Evolutionary conservation across 1,284 basidiomycete species (phyloP), one percentile per base, ranked within the genome.

Genomic region (Melampsora americana): DNA sequence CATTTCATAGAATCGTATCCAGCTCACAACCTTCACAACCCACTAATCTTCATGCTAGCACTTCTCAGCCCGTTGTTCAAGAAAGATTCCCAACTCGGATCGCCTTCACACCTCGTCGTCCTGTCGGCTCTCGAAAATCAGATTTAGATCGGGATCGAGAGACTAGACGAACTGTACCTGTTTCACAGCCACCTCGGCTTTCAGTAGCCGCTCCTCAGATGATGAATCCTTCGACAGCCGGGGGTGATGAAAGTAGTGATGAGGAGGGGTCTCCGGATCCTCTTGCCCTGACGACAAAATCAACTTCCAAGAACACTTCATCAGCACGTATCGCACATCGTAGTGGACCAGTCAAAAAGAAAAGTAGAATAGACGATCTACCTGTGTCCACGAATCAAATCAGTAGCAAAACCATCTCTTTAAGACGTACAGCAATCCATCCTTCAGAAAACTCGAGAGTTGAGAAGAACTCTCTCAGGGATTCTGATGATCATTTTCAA

Each of bases 11-110:
- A 56, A 32, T 42, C 5, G 39, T 42, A 42, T 42, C 39, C 11
- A 42, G 5, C 39, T 42, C 39, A 42, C 39, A 42, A 42, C 39
- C 39, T 12, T 42, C 39, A 9, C 39, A 42, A 42, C 12, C 39
- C 6, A 42, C 6, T 65, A 28, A 65, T 32, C 61, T 64, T 64
- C 12, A 23, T 62, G 44, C 46, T 64, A 50, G 42, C 12, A 18
- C 60, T 14, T 48, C 61, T 26, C 69, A 60, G 65, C n/a, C 69
- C 20, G 18, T 6, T 59, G 23, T 20, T 39, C 60, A 72, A 64
- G 69, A 72, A 28, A 42, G 69, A 48, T 72, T 60, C 60, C 69
- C 69, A 3, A 72, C 61, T 65, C 59, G 61, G 26, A 72, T 72
- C 32, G 59, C 42, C 14, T 72, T 72, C 32, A 72, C 69, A 39